Percentiles rank a stretch among this genome's conserved stretches.
phyloP scores from a whole-genome alignment of 768 basidiomycete genomes.

The Tylopilus sp. region DNA sequence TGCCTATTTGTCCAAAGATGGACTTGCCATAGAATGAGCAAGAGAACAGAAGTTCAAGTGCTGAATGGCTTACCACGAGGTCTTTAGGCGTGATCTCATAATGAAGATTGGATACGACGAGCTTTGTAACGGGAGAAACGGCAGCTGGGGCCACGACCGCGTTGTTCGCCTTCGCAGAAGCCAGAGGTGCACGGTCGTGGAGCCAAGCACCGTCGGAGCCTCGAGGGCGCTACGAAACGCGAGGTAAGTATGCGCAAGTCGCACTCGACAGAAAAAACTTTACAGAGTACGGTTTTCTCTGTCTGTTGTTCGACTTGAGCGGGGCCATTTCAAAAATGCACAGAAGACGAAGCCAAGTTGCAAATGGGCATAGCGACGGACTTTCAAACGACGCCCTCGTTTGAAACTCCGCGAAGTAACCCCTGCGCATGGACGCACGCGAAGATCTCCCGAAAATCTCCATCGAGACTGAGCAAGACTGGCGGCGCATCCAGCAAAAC shows the following conservation, averaged over 20 bases:
- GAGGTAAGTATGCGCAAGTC: not conserved
- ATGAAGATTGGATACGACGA: constrained; percentile 84
- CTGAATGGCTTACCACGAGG: constrained; percentile 62
- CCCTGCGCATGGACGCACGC: constrained; percentile 30
- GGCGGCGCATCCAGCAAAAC: constrained; percentile 57
- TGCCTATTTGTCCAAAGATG: constrained; percentile 91
- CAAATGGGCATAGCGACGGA: constrained; percentile 4
- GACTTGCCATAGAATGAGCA: constrained; percentile 41
- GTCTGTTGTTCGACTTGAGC: constrained; percentile 29
- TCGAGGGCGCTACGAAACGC: constrained; percentile 49
- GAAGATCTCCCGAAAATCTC: constrained; percentile 53
- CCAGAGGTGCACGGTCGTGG: constrained; percentile 68
- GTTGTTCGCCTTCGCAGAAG: constrained; percentile 26
- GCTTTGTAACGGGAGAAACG: constrained; percentile 42
- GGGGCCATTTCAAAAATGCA: constrained; percentile 21
- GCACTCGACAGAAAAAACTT: not conserved
- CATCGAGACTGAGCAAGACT: constrained; percentile 63
- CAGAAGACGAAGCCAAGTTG: not conserved
- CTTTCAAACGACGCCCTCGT: not conserved
- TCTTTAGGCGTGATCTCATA: constrained; percentile 90
- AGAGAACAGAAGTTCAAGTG: not conserved
- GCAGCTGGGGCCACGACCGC: constrained; percentile 21
- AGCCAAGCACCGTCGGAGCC: constrained; percentile 66
- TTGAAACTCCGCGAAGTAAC: constrained; percentile 15
- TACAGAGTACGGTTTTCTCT: constrained; percentile 44